A percentile compares a stretch with the other conserved stretches of the same genome.
phyloP scores from a whole-genome alignment of 2,329 filamentous ascomycete genomes.

The Cytospora mali region DNA sequence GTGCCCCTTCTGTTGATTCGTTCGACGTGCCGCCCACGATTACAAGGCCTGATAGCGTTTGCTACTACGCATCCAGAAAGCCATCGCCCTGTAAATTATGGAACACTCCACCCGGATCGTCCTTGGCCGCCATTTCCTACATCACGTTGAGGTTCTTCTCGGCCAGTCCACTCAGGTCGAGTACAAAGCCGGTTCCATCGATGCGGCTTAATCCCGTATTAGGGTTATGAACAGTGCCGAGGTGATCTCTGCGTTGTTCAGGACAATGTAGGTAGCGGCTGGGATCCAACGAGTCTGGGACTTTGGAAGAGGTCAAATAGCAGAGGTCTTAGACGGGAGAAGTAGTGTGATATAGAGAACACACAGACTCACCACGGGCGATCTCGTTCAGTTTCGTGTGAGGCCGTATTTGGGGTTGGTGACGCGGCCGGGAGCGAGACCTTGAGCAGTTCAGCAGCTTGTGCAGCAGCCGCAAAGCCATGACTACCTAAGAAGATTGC shows the following conservation, averaged over 20 bases:
- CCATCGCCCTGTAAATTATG: too few relatives aligned
- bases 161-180: conserved; percentile 29
- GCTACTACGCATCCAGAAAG: too few relatives aligned
- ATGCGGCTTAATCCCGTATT: conserved; percentile 29
- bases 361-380: conserved; percentile 5
- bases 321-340: background rate
- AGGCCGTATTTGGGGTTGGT: background rate
- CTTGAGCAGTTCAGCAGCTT: background rate
- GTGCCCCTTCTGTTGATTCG: too few relatives aligned
- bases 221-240: conserved; percentile 24
- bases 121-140: too few relatives aligned
- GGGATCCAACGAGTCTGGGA: conserved; percentile 28
- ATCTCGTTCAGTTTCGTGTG: background rate
- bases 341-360: too few relatives aligned
- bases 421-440: conserved; percentile 1
- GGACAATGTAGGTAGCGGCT: conserved; percentile 25
- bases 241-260: conserved; percentile 26
- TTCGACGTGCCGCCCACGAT: too few relatives aligned
- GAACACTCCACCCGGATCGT: too few relatives aligned
- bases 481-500: background rate
- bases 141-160: too few relatives aligned
- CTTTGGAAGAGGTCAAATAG: conserved; percentile 7
- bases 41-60: too few relatives aligned
- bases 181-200: conserved; percentile 27
- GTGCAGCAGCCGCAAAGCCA: conserved; percentile 1